Conservation (phyloP, 306 rosid genomes). For the Corylus avellana region DNA sequence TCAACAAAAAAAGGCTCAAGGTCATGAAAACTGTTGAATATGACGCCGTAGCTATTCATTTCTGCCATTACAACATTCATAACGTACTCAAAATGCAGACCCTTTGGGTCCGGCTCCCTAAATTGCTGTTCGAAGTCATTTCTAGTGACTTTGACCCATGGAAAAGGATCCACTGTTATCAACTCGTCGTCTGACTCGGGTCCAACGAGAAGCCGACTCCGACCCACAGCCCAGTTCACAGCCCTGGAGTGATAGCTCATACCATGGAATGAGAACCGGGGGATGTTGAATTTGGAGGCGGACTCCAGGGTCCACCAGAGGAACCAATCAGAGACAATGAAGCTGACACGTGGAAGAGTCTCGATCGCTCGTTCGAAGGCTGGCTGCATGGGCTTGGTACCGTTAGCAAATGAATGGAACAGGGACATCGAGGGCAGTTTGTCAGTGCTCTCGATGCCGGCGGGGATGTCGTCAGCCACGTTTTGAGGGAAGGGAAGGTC, state of each 20-base stretch:
- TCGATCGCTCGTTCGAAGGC: constrained; percentile 39
- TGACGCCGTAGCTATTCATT: constrained; percentile 14
- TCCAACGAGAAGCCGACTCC: not conserved
- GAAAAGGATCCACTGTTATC: constrained; percentile 27
- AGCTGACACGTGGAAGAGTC: constrained; percentile 29
- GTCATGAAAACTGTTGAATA: constrained; percentile 39
- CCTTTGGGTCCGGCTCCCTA: not conserved
- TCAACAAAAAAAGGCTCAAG: constrained; percentile 38
- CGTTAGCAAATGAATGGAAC: constrained; percentile 16
- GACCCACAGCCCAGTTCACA: not conserved
- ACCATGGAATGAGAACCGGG: constrained; percentile 29
- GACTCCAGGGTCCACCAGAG: constrained; percentile 56
- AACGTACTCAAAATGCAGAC: not conserved
- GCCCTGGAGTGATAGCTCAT: constrained; percentile 5
- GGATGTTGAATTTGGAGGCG: constrained; percentile 32
- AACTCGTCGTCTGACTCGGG: constrained; percentile 13
- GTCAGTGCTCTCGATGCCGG: constrained; percentile 39
- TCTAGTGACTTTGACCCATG: constrained; percentile 32
- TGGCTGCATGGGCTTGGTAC: constrained; percentile 37
- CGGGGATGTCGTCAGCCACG: constrained; percentile 29
- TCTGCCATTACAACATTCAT: not conserved
- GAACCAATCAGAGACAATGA: constrained; percentile 50
- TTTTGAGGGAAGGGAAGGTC: constrained; percentile 34
- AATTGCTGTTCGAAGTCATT: constrained; percentile 17
- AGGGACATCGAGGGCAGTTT: constrained; percentile 30